phyloP scores from a whole-genome alignment of 2,329 filamentous ascomycete species.

The Colletotrichum karsti region DNA sequence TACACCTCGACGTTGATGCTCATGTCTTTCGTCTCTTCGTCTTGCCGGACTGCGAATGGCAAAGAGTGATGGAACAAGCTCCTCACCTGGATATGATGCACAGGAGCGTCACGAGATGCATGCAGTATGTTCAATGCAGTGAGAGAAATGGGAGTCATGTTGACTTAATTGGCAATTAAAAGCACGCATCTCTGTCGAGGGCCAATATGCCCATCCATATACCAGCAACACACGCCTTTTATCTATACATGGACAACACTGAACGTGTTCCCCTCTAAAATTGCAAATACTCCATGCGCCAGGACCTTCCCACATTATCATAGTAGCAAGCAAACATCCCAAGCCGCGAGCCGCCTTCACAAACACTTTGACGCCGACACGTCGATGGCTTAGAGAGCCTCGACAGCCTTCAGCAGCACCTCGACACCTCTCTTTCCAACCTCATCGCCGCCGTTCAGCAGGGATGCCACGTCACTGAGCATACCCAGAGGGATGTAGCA shows the following conservation, averaged over 20 bases:
- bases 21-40: too few relatives aligned
- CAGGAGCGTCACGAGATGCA: too few relatives aligned
- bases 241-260: not conserved
- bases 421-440: conserved; percentile 62
- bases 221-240: not conserved
- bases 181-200: not conserved
- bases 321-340: not conserved
- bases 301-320: not conserved
- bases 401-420: conserved; percentile 69
- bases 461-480: conserved; percentile 85
- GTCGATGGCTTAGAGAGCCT: conserved; percentile 53
- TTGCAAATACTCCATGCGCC: not conserved
- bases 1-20: too few relatives aligned
- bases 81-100: too few relatives aligned
- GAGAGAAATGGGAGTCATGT: not conserved
- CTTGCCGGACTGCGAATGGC: too few relatives aligned
- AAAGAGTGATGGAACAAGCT: too few relatives aligned
- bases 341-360: not conserved
- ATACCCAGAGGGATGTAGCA: conserved; percentile 86
- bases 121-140: too few relatives aligned
- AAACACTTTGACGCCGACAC: not conserved
- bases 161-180: not conserved
- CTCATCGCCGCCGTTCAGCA: conserved; percentile 69
- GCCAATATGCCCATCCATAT: not conserved
- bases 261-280: not conserved